phyloP scores from a whole-genome alignment of 2,329 filamentous ascomycete genomes.

The Xylariaceae sp. region DNA sequence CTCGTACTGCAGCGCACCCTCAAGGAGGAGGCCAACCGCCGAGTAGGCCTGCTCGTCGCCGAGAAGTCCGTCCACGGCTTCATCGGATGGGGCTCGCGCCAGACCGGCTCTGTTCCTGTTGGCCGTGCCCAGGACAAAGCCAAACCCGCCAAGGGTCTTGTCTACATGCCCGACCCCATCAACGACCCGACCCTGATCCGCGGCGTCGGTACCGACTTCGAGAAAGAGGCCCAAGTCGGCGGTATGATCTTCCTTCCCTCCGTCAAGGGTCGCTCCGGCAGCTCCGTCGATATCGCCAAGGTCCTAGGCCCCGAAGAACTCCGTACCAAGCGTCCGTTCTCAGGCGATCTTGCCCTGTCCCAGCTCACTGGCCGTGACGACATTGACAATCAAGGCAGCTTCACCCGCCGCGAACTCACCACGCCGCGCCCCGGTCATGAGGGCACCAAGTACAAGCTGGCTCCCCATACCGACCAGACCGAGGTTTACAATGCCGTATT shows the following conservation, averaged over 20 bases:
- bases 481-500: constrained; percentile 94
- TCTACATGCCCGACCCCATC: constrained; percentile 86
- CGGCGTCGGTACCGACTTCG: constrained; percentile 78
- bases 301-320: constrained; percentile 78
- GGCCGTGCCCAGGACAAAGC: constrained; percentile 86
- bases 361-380: constrained; percentile 81
- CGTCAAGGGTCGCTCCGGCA: constrained; percentile 69
- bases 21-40: constrained; percentile 78
- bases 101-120: constrained; percentile 88
- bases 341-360: constrained; percentile 66
- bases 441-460: constrained; percentile 80
- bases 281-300: constrained; percentile 79
- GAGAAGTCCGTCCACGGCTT: constrained; percentile 95
- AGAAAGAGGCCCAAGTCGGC: constrained; percentile 68
- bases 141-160: constrained; percentile 70
- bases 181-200: constrained; percentile 78
- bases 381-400: constrained; percentile 61
- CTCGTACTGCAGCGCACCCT: constrained; percentile 89
- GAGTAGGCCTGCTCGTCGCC: constrained; percentile 88
- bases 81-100: constrained; percentile 79
- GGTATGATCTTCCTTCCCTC: constrained; percentile 85
- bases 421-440: constrained; percentile 60
- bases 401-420: constrained; percentile 52
- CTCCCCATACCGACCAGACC: constrained; percentile 90
- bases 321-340: constrained; percentile 82